Percentiles rank a stretch among this genome's conserved stretches.
These are phyloP conservation scores for Oldenlandia corymbosa DNA, from an alignment of 257 asterid genomes.

Conservation along the genomic window DNA sequence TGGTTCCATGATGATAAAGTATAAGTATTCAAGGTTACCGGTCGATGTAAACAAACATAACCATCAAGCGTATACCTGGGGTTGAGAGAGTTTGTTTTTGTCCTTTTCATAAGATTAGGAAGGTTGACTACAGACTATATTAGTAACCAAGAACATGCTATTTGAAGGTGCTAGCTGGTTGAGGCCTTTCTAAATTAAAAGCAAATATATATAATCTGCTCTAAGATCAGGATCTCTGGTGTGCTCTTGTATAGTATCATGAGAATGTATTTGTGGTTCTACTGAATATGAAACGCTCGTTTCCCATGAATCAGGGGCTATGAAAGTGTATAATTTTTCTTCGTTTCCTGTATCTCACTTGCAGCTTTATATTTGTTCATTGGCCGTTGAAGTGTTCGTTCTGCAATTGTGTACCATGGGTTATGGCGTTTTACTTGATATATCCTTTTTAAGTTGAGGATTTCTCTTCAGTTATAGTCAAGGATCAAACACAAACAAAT, in stretches of 20 bases:
- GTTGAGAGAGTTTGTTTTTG: constrained; percentile 8
- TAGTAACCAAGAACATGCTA: not conserved
- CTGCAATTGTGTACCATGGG: too few relatives aligned
- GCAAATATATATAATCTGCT: constrained; percentile 10
- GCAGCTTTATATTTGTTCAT: too few relatives aligned
- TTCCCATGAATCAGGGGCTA: too few relatives aligned
- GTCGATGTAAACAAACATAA: constrained; percentile 17
- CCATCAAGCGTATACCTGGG: not conserved
- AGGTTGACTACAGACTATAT: not conserved
- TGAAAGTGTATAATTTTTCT: too few relatives aligned
- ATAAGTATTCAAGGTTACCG: constrained; percentile 26
- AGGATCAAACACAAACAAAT: too few relatives aligned
- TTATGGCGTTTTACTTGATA: too few relatives aligned
- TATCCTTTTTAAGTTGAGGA: too few relatives aligned
- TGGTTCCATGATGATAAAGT: constrained; percentile 99
- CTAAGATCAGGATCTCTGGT: constrained; percentile 16
- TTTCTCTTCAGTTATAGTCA: too few relatives aligned
- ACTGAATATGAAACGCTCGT: not conserved
- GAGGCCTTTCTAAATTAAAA: constrained; percentile 1
- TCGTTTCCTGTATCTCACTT: too few relatives aligned
- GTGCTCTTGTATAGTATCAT: constrained; percentile 11
- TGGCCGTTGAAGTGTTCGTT: too few relatives aligned
- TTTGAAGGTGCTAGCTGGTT: constrained; percentile 9
- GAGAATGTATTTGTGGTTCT: not conserved
- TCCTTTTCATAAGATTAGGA: constrained; percentile 12